phyloP scores from a whole-genome alignment of 148 eudicot genomes.

The Silene conica region DNA sequence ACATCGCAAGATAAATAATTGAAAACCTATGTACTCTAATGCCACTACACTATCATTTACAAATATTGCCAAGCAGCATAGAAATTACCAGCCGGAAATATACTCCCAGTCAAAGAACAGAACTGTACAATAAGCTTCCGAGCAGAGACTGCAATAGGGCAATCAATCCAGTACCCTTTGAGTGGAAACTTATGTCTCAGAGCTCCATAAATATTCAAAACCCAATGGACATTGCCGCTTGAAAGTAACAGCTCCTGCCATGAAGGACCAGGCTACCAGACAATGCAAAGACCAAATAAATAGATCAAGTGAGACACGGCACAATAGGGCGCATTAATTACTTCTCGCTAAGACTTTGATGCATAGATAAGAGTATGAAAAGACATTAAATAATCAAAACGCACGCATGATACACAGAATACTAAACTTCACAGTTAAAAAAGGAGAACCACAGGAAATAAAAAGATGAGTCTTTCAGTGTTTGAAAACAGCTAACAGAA shows the following conservation, averaged over 20 bases:
- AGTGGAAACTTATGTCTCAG: slow-evolving; percentile 71
- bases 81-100: slow-evolving; percentile 73
- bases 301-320: slow-evolving; percentile 12
- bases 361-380: background rate
- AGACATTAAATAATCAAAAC: background rate
- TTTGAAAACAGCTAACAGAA: background rate
- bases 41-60: background rate
- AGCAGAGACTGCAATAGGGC: slow-evolving; percentile 96
- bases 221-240: slow-evolving; percentile 85
- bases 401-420: background rate
- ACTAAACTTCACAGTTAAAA: background rate
- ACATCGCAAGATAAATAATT: slow-evolving; percentile 4
- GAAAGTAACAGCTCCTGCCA: slow-evolving; percentile 79
- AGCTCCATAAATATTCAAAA: slow-evolving; percentile 68
- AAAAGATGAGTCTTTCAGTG: background rate
- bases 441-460: background rate
- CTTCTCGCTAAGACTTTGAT: background rate
- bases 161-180: slow-evolving; percentile 90
- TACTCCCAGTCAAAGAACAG: slow-evolving; percentile 75
- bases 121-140: slow-evolving; percentile 84
- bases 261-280: slow-evolving; percentile 77
- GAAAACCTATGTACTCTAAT: background rate
- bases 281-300: slow-evolving; percentile 22
- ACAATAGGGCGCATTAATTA: background rate
- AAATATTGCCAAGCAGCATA: slow-evolving; percentile 2